phyloP scores from a whole-genome alignment of 2,329 filamentous ascomycete genomes.

The Colletotrichum sp. region DNA sequence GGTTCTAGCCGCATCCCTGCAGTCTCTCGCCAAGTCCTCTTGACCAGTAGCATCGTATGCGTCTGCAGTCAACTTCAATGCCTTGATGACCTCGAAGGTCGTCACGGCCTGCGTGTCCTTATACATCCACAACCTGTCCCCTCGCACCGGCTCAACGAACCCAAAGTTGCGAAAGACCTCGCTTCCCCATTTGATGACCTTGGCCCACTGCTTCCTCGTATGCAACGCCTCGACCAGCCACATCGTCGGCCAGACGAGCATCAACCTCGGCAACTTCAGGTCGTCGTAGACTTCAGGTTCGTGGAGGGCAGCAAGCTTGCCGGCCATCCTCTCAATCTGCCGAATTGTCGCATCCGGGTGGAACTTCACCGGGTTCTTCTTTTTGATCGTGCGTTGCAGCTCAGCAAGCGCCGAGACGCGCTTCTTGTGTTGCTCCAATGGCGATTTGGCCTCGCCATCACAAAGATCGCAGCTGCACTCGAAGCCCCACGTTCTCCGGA shows the following conservation, averaged over 20 bases:
- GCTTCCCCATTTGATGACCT: constrained; percentile 32
- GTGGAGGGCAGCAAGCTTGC: constrained; percentile 35
- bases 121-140: constrained; percentile 29
- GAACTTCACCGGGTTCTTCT: constrained; percentile 25
- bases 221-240: constrained; percentile 38
- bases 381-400: constrained; percentile 33
- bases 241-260: constrained; percentile 39
- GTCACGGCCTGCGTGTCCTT: constrained; percentile 27
- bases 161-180: constrained; percentile 39
- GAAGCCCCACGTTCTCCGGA: constrained; percentile 41
- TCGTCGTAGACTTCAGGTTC: constrained; percentile 33
- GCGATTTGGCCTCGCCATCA: constrained; percentile 29
- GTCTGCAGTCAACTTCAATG: constrained; percentile 32
- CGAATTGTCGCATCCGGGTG: constrained; percentile 36
- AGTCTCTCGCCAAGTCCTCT: constrained; percentile 28
- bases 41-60: constrained; percentile 33
- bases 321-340: constrained; percentile 32
- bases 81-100: constrained; percentile 39
- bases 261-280: constrained; percentile 33
- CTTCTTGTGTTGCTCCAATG: constrained; percentile 22
- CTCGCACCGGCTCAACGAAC: constrained; percentile 26
- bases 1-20: constrained; percentile 30
- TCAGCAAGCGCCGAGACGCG: constrained; percentile 24
- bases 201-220: constrained; percentile 34
- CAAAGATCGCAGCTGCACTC: constrained; percentile 44